Percentiles rank a stretch among this genome's conserved stretches.
Evolutionary conservation across 2,329 filamentous ascomycete genomes (phyloP).

Genomic region (Neonectria faginata): DNA sequence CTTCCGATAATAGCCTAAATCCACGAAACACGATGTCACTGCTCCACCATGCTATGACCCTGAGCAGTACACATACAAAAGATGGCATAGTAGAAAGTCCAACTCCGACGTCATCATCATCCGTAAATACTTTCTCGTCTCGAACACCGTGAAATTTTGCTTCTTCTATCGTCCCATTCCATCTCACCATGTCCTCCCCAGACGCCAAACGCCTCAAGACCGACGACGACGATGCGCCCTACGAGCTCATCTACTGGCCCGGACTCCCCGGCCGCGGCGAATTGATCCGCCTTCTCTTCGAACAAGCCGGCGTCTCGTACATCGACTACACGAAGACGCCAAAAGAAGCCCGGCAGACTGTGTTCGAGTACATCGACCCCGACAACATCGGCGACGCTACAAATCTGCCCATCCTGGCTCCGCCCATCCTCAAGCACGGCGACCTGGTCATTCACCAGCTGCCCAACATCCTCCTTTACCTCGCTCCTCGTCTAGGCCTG

Average conservation of each 20-base stretch:
- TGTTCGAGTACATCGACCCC: conserved; percentile 61
- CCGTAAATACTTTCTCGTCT: too few species aligned
- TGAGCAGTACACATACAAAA: too few species aligned
- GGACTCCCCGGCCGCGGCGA: conserved; percentile 79
- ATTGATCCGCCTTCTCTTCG: conserved; percentile 77
- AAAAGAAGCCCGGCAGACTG: conserved; percentile 62
- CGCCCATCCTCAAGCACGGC: conserved; percentile 74
- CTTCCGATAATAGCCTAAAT: not conserved
- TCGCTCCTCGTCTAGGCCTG: conserved; percentile 71
- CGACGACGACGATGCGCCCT: conserved; percentile 62
- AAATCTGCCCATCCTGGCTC: conserved; percentile 75
- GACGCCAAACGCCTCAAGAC: conserved; percentile 48
- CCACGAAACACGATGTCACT: not conserved
- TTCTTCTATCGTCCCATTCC: not conserved
- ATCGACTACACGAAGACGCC: conserved; percentile 61
- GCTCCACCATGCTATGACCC: not conserved
- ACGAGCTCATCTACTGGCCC: conserved; percentile 79
- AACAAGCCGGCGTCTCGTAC: conserved; percentile 74
- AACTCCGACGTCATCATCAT: not conserved
- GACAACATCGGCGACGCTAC: conserved; percentile 60
- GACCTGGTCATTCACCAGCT: conserved; percentile 75
- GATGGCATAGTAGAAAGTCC: too few species aligned
- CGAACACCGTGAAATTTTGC: not conserved
- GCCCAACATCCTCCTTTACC: conserved; percentile 78
- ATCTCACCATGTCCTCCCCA: conserved; percentile 34